phyloP scores from a whole-genome alignment of 2,329 filamentous ascomycete genomes.

The Calonectria honghensis region DNA sequence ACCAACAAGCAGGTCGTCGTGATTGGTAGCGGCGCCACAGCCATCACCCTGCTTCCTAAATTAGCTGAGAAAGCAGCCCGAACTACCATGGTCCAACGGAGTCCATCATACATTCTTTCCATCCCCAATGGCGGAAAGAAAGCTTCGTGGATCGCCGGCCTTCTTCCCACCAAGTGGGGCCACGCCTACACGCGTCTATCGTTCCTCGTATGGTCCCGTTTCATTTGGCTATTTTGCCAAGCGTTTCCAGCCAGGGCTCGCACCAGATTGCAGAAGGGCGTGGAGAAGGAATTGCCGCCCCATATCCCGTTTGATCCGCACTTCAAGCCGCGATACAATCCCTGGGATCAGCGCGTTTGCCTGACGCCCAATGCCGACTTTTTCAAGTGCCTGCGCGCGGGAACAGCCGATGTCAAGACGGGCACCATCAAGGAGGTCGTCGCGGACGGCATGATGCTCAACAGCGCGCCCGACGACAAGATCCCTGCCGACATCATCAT shows the following conservation, averaged over 20 bases:
- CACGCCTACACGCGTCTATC: neutral
- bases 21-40: neutral
- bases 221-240: neutral
- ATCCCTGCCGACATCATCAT: neutral
- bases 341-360: neutral
- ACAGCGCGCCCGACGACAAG: neutral
- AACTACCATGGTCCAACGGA: neutral
- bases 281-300: too few species aligned
- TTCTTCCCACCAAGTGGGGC: neutral
- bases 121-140: neutral
- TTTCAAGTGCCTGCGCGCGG: neutral
- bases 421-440: neutral
- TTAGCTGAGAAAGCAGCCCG: neutral
- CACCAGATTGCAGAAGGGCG: neutral
- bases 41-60: neutral
- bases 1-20: neutral
- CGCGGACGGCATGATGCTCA: neutral
- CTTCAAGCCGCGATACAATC: neutral
- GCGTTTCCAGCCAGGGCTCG: neutral
- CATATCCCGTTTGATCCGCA: neutral
- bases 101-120: neutral
- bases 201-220: neutral
- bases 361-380: neutral
- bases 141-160: neutral
- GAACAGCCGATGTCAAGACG: neutral